Evolutionary conservation across 352 stramenopile species (phyloP).

Genomic region (Phytophthora agathidicida): DNA sequence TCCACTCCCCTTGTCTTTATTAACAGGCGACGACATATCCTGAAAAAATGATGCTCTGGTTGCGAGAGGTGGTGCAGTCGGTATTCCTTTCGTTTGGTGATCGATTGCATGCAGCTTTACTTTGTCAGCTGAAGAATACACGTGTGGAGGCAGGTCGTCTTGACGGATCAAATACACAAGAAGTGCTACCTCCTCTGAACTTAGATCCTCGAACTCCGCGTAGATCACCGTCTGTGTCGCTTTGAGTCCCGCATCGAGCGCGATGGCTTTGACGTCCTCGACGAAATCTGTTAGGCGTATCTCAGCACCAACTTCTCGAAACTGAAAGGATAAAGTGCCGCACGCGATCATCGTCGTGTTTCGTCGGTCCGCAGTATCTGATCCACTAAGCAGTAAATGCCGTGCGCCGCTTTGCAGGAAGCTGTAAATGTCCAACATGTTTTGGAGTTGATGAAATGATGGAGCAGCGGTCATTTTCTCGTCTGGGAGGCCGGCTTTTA

Average conservation of each 20-base stretch:
- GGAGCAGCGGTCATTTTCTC: slow-evolving; percentile 35
- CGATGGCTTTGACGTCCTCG: slow-evolving; percentile 49
- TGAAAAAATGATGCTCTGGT: slow-evolving; percentile 26
- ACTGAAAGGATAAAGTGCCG: slow-evolving; percentile 59
- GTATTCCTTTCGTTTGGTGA: slow-evolving; percentile 32
- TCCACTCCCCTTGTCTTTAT: slow-evolving; percentile 3
- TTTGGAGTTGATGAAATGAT: slow-evolving; percentile 49
- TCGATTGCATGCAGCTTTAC: slow-evolving; percentile 52
- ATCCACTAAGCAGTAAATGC: slow-evolving; percentile 51
- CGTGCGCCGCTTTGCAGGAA: slow-evolving; percentile 50
- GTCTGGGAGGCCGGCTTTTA: slow-evolving; percentile 32
- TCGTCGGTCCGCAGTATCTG: slow-evolving; percentile 44
- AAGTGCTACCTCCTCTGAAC: slow-evolving; percentile 35
- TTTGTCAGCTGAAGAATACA: slow-evolving; percentile 61
- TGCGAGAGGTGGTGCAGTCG: not conserved
- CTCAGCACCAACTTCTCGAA: slow-evolving; percentile 45
- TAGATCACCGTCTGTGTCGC: slow-evolving; percentile 60
- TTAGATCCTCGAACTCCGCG: slow-evolving; percentile 59
- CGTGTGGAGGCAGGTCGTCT: slow-evolving; percentile 43
- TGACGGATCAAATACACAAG: slow-evolving; percentile 50
- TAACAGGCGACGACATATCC: not conserved
- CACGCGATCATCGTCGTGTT: slow-evolving; percentile 58
- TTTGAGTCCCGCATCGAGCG: slow-evolving; percentile 58
- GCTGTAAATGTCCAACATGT: slow-evolving; percentile 56
- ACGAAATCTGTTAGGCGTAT: slow-evolving; percentile 41